Base-by-base conservation (phyloP, 495 filamentous ascomycete species). In the Lasiosphaeria hispida region DNA sequence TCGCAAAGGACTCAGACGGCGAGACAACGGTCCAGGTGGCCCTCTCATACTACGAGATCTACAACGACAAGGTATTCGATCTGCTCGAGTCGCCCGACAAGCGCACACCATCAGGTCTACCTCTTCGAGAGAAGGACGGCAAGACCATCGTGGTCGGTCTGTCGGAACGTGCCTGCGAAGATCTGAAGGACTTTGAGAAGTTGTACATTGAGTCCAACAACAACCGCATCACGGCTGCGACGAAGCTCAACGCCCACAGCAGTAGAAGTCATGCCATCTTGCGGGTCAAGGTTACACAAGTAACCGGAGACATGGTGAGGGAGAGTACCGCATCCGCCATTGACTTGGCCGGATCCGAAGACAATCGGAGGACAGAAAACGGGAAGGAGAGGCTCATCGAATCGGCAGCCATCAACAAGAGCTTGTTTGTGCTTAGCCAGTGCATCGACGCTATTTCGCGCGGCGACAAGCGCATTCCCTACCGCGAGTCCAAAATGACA, bases 381-480 rank as follows among this genome's bases (percentile, higher is more conserved):
- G 90, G 87, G 59, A 95, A 94, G 72, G 91, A 96, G 66, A 79
- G 94, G 11, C 81, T 98, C 77, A 81, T 95, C 2, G 94, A 98
- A 70, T 96, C 91, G n/a, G 91, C 92, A 2, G 95, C 91, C 68
- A 98, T 98, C 77, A 98, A 98, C 79, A 98, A 97, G 76, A 92
- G 87, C 60, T 79, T 98, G 10, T 98, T 98, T 63, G 92, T 96
- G 34, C 76, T 98, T 33, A 91, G 91, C 18, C 92, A 97, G 69
- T 98, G 94, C 65, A 91, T 97, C 43, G 94, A 98, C 72, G 94
- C 94, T 11, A 98, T 98, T 61, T 79, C 76, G 8, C 72, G 78
- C 39, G 81, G 81, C 15, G 80, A 83, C 63, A 82, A 82, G 50
- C 84, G 94, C 18, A 93, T 97, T 58, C 94, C 94, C 0, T 97